Conservation (phyloP, 345 rosid species). For the Pseudoturritis turrita region DNA sequence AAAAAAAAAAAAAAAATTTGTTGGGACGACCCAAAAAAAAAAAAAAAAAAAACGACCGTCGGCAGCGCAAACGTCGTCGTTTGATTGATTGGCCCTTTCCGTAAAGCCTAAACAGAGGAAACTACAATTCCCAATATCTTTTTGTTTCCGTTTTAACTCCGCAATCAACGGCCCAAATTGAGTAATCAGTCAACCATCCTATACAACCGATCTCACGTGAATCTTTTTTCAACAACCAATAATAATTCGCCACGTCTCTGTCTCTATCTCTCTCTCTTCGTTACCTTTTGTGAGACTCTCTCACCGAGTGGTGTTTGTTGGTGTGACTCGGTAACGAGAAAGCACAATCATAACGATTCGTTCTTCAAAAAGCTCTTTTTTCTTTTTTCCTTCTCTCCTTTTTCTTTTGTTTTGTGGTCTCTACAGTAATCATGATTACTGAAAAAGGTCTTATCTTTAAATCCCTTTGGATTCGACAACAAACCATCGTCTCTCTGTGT, state of each 20-base stretch:
- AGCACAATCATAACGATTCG: slow-evolving; percentile 44
- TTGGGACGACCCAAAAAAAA: no score
- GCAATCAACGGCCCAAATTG: slow-evolving; percentile 48
- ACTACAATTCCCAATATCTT: slow-evolving; percentile 45
- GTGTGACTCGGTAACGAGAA: slow-evolving; percentile 31
- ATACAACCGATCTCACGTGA: slow-evolving; percentile 22
- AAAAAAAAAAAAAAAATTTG: no score
- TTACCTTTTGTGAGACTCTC: not conserved
- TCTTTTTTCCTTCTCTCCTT: not conserved
- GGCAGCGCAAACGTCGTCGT: slow-evolving; percentile 20
- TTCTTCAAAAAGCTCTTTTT: slow-evolving; percentile 31
- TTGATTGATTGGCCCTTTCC: not conserved
- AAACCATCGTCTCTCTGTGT: not conserved
- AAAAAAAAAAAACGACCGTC: slow-evolving; percentile 4
- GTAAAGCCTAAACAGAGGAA: slow-evolving; percentile 23
- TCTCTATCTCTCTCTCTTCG: not conserved
- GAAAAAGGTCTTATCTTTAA: slow-evolving; percentile 20
- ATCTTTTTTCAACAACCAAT: slow-evolving; percentile 10
- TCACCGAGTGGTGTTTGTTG: slow-evolving; percentile 1
- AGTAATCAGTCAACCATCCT: slow-evolving; percentile 11
- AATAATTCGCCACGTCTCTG: not conserved
- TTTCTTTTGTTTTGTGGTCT: slow-evolving; percentile 16
- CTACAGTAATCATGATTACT: slow-evolving; percentile 12
- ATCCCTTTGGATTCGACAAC: slow-evolving; percentile 23
- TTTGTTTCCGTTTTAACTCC: slow-evolving; percentile 33